These are phyloP conservation scores for Fagopyrum homotropicum DNA, from an alignment of 148 eudicot genomes.

Conservation along the genomic window DNA sequence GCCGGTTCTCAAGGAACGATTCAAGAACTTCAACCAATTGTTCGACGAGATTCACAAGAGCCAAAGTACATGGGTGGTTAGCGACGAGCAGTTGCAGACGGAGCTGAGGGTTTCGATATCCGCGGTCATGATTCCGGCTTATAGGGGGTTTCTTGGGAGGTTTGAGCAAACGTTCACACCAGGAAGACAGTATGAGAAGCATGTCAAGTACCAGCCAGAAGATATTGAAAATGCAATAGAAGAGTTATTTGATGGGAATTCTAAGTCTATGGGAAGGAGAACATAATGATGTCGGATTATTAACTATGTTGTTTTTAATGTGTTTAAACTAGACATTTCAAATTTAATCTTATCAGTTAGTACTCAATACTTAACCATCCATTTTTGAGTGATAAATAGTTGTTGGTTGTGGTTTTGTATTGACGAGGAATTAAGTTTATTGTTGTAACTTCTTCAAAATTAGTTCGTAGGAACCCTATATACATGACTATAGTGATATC, in stretches of 20 bases:
- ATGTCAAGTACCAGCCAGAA: slow-evolving; percentile 83
- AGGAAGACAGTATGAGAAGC: slow-evolving; percentile 57
- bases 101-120: slow-evolving; percentile 82
- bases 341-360: background rate
- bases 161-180: slow-evolving; percentile 53
- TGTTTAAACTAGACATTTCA: background rate
- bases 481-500: too few species aligned
- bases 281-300: background rate
- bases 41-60: slow-evolving; percentile 79
- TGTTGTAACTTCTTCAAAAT: too few species aligned
- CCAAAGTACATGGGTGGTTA: slow-evolving; percentile 84
- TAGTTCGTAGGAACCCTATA: too few species aligned
- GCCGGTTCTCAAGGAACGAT: slow-evolving; percentile 63
- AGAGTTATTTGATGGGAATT: slow-evolving; percentile 64
- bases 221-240: slow-evolving; percentile 79
- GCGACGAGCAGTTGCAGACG: slow-evolving; percentile 77
- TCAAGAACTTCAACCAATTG: slow-evolving; percentile 52
- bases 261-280: background rate
- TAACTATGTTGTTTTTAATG: background rate
- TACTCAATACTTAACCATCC: background rate
- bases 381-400: too few species aligned
- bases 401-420: too few species aligned
- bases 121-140: slow-evolving; percentile 80
- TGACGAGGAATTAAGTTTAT: too few species aligned
- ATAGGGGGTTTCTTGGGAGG: slow-evolving; percentile 64